These are phyloP conservation scores for Glaciozyma martinii DNA, from an alignment of 768 basidiomycete genomes.

Conservation along the genomic window DNA sequence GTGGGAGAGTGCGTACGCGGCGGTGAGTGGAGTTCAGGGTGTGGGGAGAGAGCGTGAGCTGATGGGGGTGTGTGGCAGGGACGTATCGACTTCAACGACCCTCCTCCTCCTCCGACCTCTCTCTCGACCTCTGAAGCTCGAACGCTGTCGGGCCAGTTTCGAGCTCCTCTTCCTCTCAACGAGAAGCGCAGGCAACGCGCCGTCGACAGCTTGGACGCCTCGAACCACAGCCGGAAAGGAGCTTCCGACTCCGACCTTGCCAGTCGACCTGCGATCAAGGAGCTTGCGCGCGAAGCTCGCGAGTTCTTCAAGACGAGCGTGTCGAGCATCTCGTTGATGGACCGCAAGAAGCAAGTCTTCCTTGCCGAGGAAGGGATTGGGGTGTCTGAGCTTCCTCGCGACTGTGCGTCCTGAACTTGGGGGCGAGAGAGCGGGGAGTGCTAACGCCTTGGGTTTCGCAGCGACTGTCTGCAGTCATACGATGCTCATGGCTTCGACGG, in stretches of 20 bases:
- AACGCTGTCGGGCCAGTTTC: slow-evolving; percentile 1
- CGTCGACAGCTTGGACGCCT: slow-evolving; percentile 10
- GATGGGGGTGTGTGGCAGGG: not conserved
- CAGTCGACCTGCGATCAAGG: slow-evolving; percentile 8
- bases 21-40: too few relatives aligned
- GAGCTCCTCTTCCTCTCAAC: slow-evolving; percentile 11
- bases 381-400: not conserved
- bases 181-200: slow-evolving; percentile 21
- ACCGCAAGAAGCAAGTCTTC: slow-evolving; percentile 24
- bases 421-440: too few relatives aligned
- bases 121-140: slow-evolving; percentile 1
- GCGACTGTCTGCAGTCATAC: slow-evolving; percentile 22
- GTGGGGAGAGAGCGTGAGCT: too few relatives aligned
- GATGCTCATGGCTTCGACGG: slow-evolving; percentile 23
- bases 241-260: too few relatives aligned
- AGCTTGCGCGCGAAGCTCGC: slow-evolving; percentile 16
- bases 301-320: slow-evolving; percentile 12
- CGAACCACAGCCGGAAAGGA: not conserved
- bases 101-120: slow-evolving; percentile 24
- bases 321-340: slow-evolving; percentile 24
- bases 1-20: too few relatives aligned
- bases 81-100: slow-evolving; percentile 17
- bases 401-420: slow-evolving; percentile 18
- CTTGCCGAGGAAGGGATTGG: slow-evolving; percentile 15
- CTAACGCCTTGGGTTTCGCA: too few relatives aligned